These are phyloP conservation scores for Betula pendula DNA, from an alignment of 306 rosid species.

Conservation along the genomic window DNA sequence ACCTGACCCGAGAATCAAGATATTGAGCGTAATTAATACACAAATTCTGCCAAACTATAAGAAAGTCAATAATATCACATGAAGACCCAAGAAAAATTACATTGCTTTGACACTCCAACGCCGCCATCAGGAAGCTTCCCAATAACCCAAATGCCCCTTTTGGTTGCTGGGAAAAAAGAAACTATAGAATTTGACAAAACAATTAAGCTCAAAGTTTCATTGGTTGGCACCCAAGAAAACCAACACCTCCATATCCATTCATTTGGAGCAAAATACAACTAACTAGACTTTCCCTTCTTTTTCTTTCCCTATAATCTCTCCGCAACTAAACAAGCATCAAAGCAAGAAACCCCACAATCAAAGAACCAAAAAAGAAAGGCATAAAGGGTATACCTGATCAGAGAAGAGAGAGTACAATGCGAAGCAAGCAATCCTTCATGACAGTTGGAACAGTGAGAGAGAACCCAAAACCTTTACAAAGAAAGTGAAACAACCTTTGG, in stretches of 20 bases:
- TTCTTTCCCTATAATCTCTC: conserved; percentile 23
- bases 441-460: conserved; percentile 29
- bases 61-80: conserved; percentile 12
- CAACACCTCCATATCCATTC: conserved; percentile 15
- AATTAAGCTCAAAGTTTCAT: conserved; percentile 4
- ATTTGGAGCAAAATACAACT: conserved; percentile 24
- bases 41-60: conserved; percentile 21
- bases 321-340: conserved; percentile 22
- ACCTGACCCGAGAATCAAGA: conserved; percentile 38
- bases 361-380: conserved; percentile 33
- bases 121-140: conserved; percentile 18
- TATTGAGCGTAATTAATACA: conserved; percentile 23
- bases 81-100: conserved; percentile 21
- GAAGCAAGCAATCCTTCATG: conserved; percentile 51
- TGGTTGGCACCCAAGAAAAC: conserved; percentile 28
- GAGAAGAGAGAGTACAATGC: conserved; percentile 45
- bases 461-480: conserved; percentile 26
- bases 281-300: conserved; percentile 29
- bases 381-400: conserved; percentile 43
- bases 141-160: conserved; percentile 27
- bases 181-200: conserved; percentile 14
- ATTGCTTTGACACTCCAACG: conserved; percentile 24
- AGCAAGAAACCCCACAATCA: conserved; percentile 19
- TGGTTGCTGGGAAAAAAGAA: conserved; percentile 16
- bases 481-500: conserved; percentile 57